phyloP scores from a whole-genome alignment of 2,329 filamentous ascomycete species.

The Thermothelomyces thermophilus region DNA sequence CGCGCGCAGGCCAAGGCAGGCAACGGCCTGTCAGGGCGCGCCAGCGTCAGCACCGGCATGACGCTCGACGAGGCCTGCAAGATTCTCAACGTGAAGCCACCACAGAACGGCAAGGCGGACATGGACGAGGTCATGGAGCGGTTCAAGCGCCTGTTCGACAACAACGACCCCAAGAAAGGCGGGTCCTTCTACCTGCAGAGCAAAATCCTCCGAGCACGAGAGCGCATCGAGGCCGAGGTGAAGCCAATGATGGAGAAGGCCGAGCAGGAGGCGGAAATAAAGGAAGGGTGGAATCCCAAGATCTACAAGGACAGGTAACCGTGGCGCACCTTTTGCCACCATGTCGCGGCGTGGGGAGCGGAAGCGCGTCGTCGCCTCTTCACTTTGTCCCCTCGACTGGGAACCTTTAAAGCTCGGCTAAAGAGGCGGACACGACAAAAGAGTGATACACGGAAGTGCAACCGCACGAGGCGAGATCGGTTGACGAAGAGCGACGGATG shows the following conservation, averaged over 20 bases:
- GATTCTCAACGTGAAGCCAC: conserved; percentile 92
- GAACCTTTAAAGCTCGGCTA: neutral
- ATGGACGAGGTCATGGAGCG: conserved; percentile 73
- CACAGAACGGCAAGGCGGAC: conserved; percentile 68
- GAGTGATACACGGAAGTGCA: neutral
- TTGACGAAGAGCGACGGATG: neutral
- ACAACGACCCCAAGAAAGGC: conserved; percentile 90
- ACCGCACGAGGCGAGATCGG: neutral
- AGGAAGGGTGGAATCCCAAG: conserved; percentile 90
- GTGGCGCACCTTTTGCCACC: neutral
- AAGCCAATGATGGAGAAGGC: conserved; percentile 63
- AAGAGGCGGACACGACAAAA: neutral
- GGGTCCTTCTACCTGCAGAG: conserved; percentile 98
- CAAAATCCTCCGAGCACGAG: conserved; percentile 85
- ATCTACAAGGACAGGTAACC: conserved; percentile 76
- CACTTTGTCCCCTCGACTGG: too few species aligned
- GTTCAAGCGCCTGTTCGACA: conserved; percentile 92
- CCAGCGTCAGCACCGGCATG: conserved; percentile 58
- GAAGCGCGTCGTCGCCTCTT: too few species aligned
- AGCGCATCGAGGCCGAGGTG: conserved; percentile 85
- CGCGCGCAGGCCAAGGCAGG: conserved; percentile 61
- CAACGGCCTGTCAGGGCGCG: conserved; percentile 38
- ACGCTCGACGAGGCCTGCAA: conserved; percentile 95
- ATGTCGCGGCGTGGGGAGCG: neutral
- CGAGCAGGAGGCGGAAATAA: conserved; percentile 68